Evolutionary conservation across 208 protist species (phyloP), one percentile per base, ranked within the genome.

Genomic region (Leishmania tarentolae): DNA sequence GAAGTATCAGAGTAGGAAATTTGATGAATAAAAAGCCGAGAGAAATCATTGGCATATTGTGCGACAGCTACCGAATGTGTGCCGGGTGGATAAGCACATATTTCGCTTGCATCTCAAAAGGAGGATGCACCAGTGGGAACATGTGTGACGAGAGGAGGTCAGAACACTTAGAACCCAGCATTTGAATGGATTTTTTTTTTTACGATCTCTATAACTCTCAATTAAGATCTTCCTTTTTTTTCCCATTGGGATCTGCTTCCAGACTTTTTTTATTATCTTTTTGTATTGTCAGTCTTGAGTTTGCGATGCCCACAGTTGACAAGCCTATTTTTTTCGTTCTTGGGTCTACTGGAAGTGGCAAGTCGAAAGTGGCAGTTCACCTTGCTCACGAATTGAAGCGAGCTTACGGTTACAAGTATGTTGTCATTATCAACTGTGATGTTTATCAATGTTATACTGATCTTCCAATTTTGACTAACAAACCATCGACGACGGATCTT

Each of bases 381-480:
- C 53, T 97, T 46, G 97, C 97, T 19, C 81, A 86, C n/a, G 76
- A 85, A 28, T 84, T 96, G 47, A 72, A 88, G 63, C 7, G 76
- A 2, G 9, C 1, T 8, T 28, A 84, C 70, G 77, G 83, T 0
- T 96, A 91, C 85, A 46, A 86, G 37, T 19, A 90, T 76, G 93
- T 96, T n/a, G 91, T 93, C 17, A 79, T 98, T 46, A 70, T 98
- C 2, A 97, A 94, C 74, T 96, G 93, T 74, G 97, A 98, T 76
- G 92, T 96, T 9, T 92, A 95, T 81, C 97, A 98, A 81, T 96
- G 96, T 79, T 98, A 96, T 76, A 37, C 44, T 11, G 95, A 84
- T 52, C 91, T 98, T 53, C 93, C 95, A 28, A 88, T 98, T 69
- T 90, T 85, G 37, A 98, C 95, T 13, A 98, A 98, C 82, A 98